Percentiles rank a stretch among this genome's conserved stretches.
Evolutionary conservation across 1,139 yeast genomes (phyloP).

Genomic region (Geotrichum siamense): DNA sequence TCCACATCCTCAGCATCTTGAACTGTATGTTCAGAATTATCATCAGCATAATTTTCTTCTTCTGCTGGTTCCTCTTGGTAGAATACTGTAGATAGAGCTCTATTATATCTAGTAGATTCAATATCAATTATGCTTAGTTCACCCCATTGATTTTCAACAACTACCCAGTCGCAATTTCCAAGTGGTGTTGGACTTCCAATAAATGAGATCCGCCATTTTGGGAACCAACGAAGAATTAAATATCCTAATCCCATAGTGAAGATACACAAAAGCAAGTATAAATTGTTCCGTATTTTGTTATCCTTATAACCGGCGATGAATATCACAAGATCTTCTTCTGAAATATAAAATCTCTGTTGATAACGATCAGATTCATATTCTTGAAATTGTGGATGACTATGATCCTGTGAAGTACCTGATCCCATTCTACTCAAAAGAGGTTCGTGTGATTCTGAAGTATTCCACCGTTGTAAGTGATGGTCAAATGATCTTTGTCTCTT

Average conservation of each 20-base stretch:
- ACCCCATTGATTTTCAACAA: constrained; percentile 88
- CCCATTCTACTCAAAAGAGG: constrained; percentile 18
- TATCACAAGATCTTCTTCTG: constrained; percentile 90
- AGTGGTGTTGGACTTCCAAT: constrained; percentile 62
- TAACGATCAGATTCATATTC: constrained; percentile 37
- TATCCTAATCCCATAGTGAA: constrained; percentile 65
- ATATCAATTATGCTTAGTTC: constrained; percentile 61
- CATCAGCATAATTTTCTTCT: constrained; percentile 15
- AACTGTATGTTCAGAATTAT: constrained; percentile 14
- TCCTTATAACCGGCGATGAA: constrained; percentile 86
- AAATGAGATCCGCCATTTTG: constrained; percentile 60
- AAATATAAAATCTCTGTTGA: constrained; percentile 79
- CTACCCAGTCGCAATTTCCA: constrained; percentile 87
- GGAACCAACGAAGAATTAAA: constrained; percentile 76
- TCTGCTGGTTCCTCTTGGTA: constrained; percentile 29
- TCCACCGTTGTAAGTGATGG: constrained; percentile 18
- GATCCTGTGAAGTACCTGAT: constrained; percentile 14
- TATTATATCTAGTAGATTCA: constrained; percentile 53
- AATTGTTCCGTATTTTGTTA: constrained; percentile 40
- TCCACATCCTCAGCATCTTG: constrained; percentile 24
- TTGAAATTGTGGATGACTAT: background rate
- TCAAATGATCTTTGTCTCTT: constrained; percentile 16
- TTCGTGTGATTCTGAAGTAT: constrained; percentile 19
- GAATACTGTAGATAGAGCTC: constrained; percentile 64
- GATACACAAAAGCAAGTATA: constrained; percentile 52